Percentiles rank a stretch among this genome's conserved stretches.
These are phyloP conservation scores for Conticribra weissflogii DNA, from an alignment of 108 stramenopile genomes.

Conservation along the genomic window DNA sequence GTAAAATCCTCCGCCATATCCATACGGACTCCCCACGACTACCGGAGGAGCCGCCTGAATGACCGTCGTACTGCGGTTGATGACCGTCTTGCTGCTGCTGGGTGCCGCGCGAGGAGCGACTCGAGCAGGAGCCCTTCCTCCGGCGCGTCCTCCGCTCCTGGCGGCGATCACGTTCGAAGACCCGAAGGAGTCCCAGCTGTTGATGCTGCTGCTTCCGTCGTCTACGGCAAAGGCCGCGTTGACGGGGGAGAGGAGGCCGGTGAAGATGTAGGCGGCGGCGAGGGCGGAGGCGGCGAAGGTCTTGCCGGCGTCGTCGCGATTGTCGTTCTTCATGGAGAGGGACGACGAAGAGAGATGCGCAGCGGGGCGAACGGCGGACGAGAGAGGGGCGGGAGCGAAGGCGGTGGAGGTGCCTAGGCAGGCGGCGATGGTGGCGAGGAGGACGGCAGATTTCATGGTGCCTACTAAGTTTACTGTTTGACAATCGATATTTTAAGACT, in stretches of 20 bases:
- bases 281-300: conserved; percentile 44
- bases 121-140: conserved; percentile 35
- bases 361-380: conserved; percentile 1
- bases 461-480: too few species aligned
- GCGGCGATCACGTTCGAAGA: conserved; percentile 38
- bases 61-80: conserved; percentile 30
- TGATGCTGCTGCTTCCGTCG: neutral
- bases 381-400: conserved; percentile 1
- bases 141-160: conserved; percentile 46
- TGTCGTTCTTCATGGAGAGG: conserved; percentile 8
- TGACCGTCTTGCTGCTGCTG: conserved; percentile 15
- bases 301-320: conserved; percentile 21
- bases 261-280: conserved; percentile 40
- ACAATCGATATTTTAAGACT: too few species aligned
- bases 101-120: conserved; percentile 8
- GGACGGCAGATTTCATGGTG: conserved; percentile 22
- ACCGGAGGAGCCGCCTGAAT: conserved; percentile 29
- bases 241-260: conserved; percentile 27
- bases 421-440: conserved; percentile 6
- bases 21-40: conserved; percentile 39
- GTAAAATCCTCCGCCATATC: conserved; percentile 38
- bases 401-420: conserved; percentile 14
- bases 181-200: conserved; percentile 7
- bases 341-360: neutral
- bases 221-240: conserved; percentile 37